A percentile compares a stretch with the other conserved stretches of the same genome.
Conservation (phyloP, 2,329 filamentous ascomycete genomes). For the Fusarium phyllophilum region DNA sequence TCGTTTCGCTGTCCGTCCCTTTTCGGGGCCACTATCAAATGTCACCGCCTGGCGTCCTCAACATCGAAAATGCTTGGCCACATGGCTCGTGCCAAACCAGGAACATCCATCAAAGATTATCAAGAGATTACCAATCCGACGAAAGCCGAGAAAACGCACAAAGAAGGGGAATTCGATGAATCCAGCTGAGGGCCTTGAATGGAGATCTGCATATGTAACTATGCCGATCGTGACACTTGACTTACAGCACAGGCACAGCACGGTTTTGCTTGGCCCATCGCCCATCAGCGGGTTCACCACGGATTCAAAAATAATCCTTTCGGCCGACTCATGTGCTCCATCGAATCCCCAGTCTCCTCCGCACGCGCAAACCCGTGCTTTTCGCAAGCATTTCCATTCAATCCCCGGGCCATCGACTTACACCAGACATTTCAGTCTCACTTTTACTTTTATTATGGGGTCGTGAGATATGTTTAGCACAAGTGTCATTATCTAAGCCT, state of each 20-base stretch:
- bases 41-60: conserved; percentile 8
- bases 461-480: conserved; percentile 7
- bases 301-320: conserved; percentile 29
- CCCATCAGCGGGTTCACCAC: conserved; percentile 22
- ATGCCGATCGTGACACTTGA: conserved; percentile 10
- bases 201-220: conserved; percentile 11
- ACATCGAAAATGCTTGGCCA: conserved; percentile 20
- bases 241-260: conserved; percentile 17
- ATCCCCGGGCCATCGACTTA: conserved; percentile 26
- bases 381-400: conserved; percentile 37
- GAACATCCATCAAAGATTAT: conserved; percentile 5
- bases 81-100: conserved; percentile 37
- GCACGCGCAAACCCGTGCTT: conserved; percentile 21
- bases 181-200: background rate
- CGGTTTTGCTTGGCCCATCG: conserved; percentile 12
- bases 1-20: background rate
- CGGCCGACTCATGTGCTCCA: conserved; percentile 34
- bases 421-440: background rate
- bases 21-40: conserved; percentile 15
- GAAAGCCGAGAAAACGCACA: conserved; percentile 8
- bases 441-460: background rate
- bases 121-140: conserved; percentile 24
- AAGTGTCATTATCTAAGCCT: background rate
- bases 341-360: conserved; percentile 31
- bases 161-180: background rate